Percentiles rank a stretch among this genome's conserved stretches.
These are phyloP conservation scores for Pistacia vera DNA, from an alignment of 345 rosid genomes.

Conservation along the genomic window DNA sequence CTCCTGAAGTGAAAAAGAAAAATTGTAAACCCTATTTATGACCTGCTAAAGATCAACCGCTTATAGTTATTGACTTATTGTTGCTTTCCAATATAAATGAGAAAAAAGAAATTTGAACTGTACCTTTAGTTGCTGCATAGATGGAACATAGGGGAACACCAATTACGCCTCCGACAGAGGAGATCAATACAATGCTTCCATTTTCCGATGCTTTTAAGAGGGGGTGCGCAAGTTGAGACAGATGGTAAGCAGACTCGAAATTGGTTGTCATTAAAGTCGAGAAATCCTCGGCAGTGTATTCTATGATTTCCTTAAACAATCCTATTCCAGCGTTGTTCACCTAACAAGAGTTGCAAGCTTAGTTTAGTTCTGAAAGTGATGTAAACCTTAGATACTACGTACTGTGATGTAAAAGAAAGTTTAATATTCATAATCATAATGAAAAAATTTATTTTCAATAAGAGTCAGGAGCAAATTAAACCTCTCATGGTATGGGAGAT, in stretches of 20 bases:
- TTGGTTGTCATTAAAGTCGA: constrained; percentile 35
- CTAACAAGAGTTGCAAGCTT: constrained; percentile 14
- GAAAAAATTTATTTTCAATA: too few relatives aligned
- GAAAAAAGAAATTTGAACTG: not conserved
- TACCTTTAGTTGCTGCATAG: constrained; percentile 53
- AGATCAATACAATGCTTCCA: constrained; percentile 28
- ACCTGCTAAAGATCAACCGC: too few relatives aligned
- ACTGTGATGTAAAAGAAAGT: too few relatives aligned
- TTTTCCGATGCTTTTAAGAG: constrained; percentile 50
- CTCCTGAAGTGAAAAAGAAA: constrained; percentile 26
- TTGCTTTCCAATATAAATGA: not conserved
- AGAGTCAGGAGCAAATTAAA: too few relatives aligned
- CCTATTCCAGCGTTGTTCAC: constrained; percentile 51
- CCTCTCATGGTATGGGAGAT: too few relatives aligned
- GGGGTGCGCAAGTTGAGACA: constrained; percentile 49
- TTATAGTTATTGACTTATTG: too few relatives aligned
- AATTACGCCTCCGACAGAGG: constrained; percentile 36
- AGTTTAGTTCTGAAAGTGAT: too few relatives aligned
- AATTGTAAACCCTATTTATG: too few relatives aligned
- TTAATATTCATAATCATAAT: too few relatives aligned
- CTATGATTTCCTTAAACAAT: constrained; percentile 35
- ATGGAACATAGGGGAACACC: not conserved
- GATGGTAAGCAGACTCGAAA: constrained; percentile 51
- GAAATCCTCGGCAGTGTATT: constrained; percentile 34
- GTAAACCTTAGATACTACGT: too few relatives aligned